Percentiles rank a stretch among this genome's conserved stretches.
Conservation (phyloP, 2,329 filamentous ascomycete species). For the Corynespora cassiicola region DNA sequence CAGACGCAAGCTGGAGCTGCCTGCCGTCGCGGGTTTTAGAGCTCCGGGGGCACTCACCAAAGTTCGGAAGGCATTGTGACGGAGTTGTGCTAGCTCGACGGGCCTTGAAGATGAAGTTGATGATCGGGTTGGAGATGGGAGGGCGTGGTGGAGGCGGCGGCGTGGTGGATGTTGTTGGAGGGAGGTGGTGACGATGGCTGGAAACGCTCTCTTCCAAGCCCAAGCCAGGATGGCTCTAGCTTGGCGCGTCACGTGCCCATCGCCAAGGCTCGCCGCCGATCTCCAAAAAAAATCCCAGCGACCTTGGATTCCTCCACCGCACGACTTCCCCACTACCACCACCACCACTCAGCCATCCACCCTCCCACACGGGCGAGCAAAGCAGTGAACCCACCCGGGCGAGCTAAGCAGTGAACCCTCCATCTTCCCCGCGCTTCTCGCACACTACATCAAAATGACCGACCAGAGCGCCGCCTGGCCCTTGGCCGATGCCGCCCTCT, state of each 20-base stretch:
- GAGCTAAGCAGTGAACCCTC: conserved; percentile 44
- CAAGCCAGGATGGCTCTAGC: conserved; percentile 23
- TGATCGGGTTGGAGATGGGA: conserved; percentile 39
- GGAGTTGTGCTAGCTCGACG: conserved; percentile 27
- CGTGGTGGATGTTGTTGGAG: conserved; percentile 33
- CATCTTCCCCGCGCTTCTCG: conserved; percentile 6
- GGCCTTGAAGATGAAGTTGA: conserved; percentile 22
- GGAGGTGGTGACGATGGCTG: conserved; percentile 45
- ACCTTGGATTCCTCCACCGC: conserved; percentile 3
- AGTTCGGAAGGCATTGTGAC: conserved; percentile 78
- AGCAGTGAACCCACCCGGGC: conserved; percentile 41
- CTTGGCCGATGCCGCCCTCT: conserved; percentile 56
- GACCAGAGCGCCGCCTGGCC: conserved; percentile 40
- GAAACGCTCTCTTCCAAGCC: conserved; percentile 32
- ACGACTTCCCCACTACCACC: conserved; percentile 12
- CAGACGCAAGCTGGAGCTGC: conserved; percentile 46
- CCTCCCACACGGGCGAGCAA: conserved; percentile 34
- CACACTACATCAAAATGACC: conserved; percentile 24
- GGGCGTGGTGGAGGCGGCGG: conserved; percentile 33
- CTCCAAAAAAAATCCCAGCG: too few species aligned
- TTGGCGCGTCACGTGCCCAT: conserved; percentile 22
- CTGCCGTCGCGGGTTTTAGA: conserved; percentile 30
- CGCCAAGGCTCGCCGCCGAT: too few species aligned
- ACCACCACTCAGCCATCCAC: conserved; percentile 14
- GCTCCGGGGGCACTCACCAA: conserved; percentile 69